phyloP scores from a whole-genome alignment of 805 yeast species.

The Ogataea allantospora region DNA sequence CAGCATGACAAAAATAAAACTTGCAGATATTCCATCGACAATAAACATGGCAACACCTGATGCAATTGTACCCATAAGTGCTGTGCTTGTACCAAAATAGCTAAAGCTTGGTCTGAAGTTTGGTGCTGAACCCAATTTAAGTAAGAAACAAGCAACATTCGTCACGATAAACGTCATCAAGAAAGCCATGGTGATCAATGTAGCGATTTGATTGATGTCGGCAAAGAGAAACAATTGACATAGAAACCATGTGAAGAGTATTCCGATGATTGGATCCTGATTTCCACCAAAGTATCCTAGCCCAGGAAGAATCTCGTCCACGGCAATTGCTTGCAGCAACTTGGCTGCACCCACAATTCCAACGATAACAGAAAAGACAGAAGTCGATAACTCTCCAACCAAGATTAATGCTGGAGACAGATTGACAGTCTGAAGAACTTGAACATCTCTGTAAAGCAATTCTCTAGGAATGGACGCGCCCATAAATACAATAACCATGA shows the following conservation, averaged over 20 bases:
- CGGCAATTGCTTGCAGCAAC: constrained; percentile 85
- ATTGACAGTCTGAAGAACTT: constrained; percentile 80
- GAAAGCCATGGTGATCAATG: constrained; percentile 95
- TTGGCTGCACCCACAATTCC: constrained; percentile 96
- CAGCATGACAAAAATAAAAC: constrained; percentile 66
- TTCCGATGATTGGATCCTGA: constrained; percentile 63
- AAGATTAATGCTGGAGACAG: constrained; percentile 65
- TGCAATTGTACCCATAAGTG: constrained; percentile 66
- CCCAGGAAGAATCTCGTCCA: constrained; percentile 86
- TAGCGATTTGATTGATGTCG: constrained; percentile 91
- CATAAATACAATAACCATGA: constrained; percentile 77
- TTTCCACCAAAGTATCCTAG: constrained; percentile 55
- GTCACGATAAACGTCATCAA: constrained; percentile 94
- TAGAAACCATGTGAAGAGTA: constrained; percentile 73
- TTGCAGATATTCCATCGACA: constrained; percentile 89
- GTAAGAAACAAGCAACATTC: constrained; percentile 86
- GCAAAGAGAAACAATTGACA: constrained; percentile 86
- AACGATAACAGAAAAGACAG: constrained; percentile 88
- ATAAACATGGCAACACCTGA: constrained; percentile 87
- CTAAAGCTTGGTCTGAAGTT: constrained; percentile 95
- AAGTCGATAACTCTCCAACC: constrained; percentile 88
- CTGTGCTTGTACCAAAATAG: constrained; percentile 80
- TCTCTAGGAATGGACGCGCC: constrained; percentile 80
- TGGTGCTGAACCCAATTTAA: constrained; percentile 93
- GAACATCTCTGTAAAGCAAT: constrained; percentile 73